A percentile compares a stretch with the other conserved stretches of the same genome.
These are phyloP conservation scores for Crotalaria pallida DNA, from an alignment of 306 rosid genomes.

Conservation along the genomic window DNA sequence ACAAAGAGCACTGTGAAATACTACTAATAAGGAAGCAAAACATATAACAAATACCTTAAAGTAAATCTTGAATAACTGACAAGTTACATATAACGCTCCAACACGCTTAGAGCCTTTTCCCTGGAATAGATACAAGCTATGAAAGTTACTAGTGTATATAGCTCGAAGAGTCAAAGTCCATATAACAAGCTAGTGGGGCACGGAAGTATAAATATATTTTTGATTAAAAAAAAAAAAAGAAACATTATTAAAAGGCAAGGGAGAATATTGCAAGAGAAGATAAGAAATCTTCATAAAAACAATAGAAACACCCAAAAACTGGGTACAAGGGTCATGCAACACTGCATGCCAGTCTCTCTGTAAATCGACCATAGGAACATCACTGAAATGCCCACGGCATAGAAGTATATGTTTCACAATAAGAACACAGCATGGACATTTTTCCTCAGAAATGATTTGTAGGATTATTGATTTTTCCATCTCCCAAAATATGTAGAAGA, in stretches of 20 bases:
- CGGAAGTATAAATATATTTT: slow-evolving; percentile 8
- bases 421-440: neutral
- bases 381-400: too few species aligned
- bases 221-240: too few species aligned
- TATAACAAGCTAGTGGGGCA: neutral
- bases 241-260: too few species aligned
- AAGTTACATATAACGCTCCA: slow-evolving; percentile 89
- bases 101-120: slow-evolving; percentile 97
- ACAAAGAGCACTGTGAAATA: neutral
- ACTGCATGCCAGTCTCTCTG: too few species aligned
- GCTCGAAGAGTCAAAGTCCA: slow-evolving; percentile 10
- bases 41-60: slow-evolving; percentile 57
- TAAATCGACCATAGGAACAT: too few species aligned
- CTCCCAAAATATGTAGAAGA: neutral
- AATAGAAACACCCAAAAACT: too few species aligned
- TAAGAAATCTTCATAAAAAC: too few species aligned
- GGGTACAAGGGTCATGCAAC: too few species aligned
- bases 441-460: neutral
- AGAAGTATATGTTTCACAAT: slow-evolving; percentile 7
- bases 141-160: slow-evolving; percentile 15
- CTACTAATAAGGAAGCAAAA: neutral
- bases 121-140: slow-evolving; percentile 33
- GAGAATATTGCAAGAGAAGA: too few species aligned
- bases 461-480: neutral
- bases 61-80: slow-evolving; percentile 91